Evolutionary conservation across 768 basidiomycete species (phyloP).

Genomic region (Suillus discolor): DNA sequence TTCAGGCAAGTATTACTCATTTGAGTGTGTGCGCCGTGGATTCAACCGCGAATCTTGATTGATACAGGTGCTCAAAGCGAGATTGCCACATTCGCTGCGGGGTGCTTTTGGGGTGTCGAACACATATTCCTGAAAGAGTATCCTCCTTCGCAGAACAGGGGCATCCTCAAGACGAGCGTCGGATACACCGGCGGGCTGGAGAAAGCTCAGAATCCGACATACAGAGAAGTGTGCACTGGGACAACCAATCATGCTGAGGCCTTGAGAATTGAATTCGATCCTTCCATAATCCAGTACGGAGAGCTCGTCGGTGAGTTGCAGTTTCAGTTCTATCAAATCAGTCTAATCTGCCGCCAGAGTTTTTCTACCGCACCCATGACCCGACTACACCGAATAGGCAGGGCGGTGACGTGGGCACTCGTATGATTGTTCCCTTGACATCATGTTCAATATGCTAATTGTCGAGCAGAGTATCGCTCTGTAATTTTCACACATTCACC

Average conservation of each 20-base stretch:
- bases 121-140: slow-evolving; percentile 84
- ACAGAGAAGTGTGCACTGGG: slow-evolving; percentile 78
- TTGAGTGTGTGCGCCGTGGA: background rate
- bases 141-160: slow-evolving; percentile 69
- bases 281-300: slow-evolving; percentile 71
- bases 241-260: slow-evolving; percentile 89
- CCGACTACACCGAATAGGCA: slow-evolving; percentile 84
- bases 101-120: slow-evolving; percentile 88
- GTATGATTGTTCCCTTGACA: slow-evolving; percentile 42
- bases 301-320: slow-evolving; percentile 78
- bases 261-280: slow-evolving; percentile 84
- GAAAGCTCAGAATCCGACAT: slow-evolving; percentile 58
- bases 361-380: slow-evolving; percentile 94
- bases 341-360: slow-evolving; percentile 50
- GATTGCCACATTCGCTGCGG: slow-evolving; percentile 50
- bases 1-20: slow-evolving; percentile 23
- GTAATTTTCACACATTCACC: slow-evolving; percentile 81
- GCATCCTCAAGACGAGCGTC: slow-evolving; percentile 72
- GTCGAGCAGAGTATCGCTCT: slow-evolving; percentile 80
- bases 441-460: slow-evolving; percentile 3
- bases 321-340: background rate
- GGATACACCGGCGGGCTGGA: slow-evolving; percentile 79
- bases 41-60: background rate
- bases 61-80: slow-evolving; percentile 25
- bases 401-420: slow-evolving; percentile 76